Evolutionary conservation across 177 flowering plant species (phyloP).

Genomic region (Tripterygium wilfordii): DNA sequence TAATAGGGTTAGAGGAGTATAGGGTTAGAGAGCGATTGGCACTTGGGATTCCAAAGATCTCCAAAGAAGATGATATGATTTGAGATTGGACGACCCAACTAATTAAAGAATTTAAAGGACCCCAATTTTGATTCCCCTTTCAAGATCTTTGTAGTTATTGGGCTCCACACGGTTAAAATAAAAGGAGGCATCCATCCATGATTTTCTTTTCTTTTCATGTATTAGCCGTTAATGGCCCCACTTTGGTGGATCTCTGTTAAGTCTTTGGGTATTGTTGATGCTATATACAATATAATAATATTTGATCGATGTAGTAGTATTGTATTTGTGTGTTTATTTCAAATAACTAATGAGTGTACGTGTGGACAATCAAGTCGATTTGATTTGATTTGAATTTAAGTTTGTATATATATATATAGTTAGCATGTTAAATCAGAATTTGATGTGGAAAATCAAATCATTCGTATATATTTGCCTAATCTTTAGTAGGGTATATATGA

Average conservation of each 20-base stretch:
- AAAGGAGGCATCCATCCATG: slow-evolving; percentile 8
- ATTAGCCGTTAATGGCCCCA: slow-evolving; percentile 23
- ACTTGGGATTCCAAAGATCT: not conserved
- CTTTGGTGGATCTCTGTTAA: not conserved
- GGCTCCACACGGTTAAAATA: not conserved
- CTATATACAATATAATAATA: not conserved
- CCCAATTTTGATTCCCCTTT: not conserved
- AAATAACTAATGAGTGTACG: not conserved
- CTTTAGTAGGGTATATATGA: too few relatives aligned
- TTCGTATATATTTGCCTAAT: not conserved
- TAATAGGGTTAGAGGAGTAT: not conserved
- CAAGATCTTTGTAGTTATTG: not conserved
- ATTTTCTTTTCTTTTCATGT: slow-evolving; percentile 9
- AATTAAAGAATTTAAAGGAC: not conserved
- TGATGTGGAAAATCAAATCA: not conserved
- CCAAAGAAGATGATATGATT: not conserved
- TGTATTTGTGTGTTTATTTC: not conserved
- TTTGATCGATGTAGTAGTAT: too few relatives aligned
- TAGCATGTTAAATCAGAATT: slow-evolving; percentile 8
- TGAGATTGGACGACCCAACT: not conserved
- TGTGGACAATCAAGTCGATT: not conserved
- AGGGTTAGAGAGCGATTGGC: not conserved
- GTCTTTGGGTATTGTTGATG: not conserved
- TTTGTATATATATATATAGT: not conserved
- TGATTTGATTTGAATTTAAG: slow-evolving; percentile 5